Evolutionary conservation across 768 basidiomycete species (phyloP).

Genomic region (Termitomyces sp.): DNA sequence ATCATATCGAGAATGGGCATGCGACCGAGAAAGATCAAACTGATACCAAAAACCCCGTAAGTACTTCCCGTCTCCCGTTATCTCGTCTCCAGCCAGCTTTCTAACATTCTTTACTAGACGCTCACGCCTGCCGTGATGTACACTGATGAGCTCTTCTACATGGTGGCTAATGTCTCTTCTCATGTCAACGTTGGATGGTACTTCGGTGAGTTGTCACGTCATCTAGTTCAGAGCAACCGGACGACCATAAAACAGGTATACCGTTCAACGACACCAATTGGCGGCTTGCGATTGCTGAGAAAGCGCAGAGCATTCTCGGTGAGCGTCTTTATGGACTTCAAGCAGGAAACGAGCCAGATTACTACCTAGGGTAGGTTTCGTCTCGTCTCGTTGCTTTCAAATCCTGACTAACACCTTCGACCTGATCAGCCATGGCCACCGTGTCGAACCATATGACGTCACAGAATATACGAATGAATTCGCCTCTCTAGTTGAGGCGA

Average conservation of each 20-base stretch:
- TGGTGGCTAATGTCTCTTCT: slow-evolving; percentile 52
- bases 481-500: slow-evolving; percentile 30
- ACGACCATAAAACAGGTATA: slow-evolving; percentile 23
- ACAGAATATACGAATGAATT: slow-evolving; percentile 47
- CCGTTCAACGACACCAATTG: slow-evolving; percentile 67
- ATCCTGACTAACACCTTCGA: not conserved
- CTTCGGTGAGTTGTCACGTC: slow-evolving; percentile 30
- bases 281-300: slow-evolving; percentile 48
- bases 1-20: slow-evolving; percentile 31
- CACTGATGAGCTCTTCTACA: slow-evolving; percentile 60
- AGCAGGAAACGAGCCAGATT: slow-evolving; percentile 75
- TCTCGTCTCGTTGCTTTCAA: not conserved
- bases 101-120: slow-evolving; percentile 28
- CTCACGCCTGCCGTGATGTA: slow-evolving; percentile 63
- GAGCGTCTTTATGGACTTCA: slow-evolving; percentile 58
- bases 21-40: slow-evolving; percentile 38
- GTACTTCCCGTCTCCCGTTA: not conserved
- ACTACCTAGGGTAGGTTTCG: slow-evolving; percentile 39
- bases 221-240: not conserved
- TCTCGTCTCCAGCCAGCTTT: not conserved
- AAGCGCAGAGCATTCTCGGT: slow-evolving; percentile 58
- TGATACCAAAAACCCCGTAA: slow-evolving; percentile 24
- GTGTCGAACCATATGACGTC: slow-evolving; percentile 19
- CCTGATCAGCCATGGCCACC: slow-evolving; percentile 16
- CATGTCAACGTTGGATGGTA: slow-evolving; percentile 62